Base-by-base conservation (phyloP, 768 basidiomycete species). In the Hygrocybe punicea region DNA sequence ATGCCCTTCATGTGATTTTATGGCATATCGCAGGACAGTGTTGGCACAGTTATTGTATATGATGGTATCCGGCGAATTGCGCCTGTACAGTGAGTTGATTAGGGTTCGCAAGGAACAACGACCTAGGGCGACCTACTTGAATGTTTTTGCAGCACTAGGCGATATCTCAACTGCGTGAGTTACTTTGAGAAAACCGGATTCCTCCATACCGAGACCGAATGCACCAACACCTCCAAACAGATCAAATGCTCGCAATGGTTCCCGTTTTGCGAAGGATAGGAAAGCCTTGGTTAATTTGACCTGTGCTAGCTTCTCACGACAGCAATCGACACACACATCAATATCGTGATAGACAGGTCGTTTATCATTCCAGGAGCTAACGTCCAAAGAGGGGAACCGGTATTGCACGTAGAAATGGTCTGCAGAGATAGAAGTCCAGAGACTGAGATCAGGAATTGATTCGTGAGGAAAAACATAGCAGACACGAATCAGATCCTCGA, bases 1-100 rank as follows among this genome's bases (percentile, higher is more conserved):
- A 58, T 77, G 78, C 4, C 78, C 76, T 42, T 72, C 63, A n/a
- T 79, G 67, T 3, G 69, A 69, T 67, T 85, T 83, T 62, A 89
- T 74, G 0, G 81, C 79, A 58, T 85, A 81, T 1, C 75, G 73
- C 2, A 91, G 75, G 19, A 89, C 73, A 6, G 74, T 65, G 59
- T 91, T 93, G 2, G 82, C 80, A 58, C 88, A 90, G 55, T 89
- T 84, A 54, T 91, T 90, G 60, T 85, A 85, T 0, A 89, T 80
- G 2, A 71, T 69, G 2, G 80, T 76, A 2, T 75, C 61, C 1
- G 81, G 74, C 10, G 78, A 81, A 60, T 89, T 86, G 19, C 76
- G 70, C 48, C 84, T 86, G 56, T 56, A 60, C 14, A 51, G 40
- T 11, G 46, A 44, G 36, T 54, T n/a, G 57, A 48, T 60, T 47